A percentile compares a stretch with the other conserved stretches of the same genome.
Evolutionary conservation across 352 stramenopile genomes (phyloP).

Genomic region (Globisporangium yorkense): DNA sequence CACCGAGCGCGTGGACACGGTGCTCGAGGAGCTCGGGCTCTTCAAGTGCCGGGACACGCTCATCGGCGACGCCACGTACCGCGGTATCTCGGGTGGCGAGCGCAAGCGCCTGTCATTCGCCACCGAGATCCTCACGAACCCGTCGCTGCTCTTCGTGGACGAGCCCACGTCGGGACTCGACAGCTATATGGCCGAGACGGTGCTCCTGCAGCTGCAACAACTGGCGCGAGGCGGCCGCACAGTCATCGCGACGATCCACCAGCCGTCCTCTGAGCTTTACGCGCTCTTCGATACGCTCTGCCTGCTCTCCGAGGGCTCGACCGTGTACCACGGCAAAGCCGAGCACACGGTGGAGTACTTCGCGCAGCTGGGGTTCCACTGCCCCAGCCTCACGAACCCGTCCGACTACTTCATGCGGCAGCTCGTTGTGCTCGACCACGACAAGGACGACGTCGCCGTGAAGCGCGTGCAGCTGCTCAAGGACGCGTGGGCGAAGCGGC

Average conservation of each 20-base stretch:
- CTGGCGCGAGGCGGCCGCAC: slow-evolving; percentile 72
- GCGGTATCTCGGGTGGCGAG: slow-evolving; percentile 70
- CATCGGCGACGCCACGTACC: slow-evolving; percentile 36
- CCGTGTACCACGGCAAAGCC: slow-evolving; percentile 27
- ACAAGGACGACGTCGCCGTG: slow-evolving; percentile 8
- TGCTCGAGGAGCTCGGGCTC: slow-evolving; percentile 58
- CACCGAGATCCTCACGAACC: slow-evolving; percentile 73
- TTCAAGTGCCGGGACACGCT: slow-evolving; percentile 43
- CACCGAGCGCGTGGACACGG: slow-evolving; percentile 31
- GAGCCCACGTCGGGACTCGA: slow-evolving; percentile 72
- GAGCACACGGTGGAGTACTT: slow-evolving; percentile 28
- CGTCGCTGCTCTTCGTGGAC: slow-evolving; percentile 78
- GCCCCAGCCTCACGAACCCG: slow-evolving; percentile 32
- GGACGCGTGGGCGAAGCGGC: slow-evolving; percentile 11
- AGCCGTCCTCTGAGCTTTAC: slow-evolving; percentile 50
- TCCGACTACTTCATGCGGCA: slow-evolving; percentile 40
- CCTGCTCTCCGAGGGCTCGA: slow-evolving; percentile 26
- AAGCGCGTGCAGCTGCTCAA: slow-evolving; percentile 17
- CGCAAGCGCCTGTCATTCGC: slow-evolving; percentile 81
- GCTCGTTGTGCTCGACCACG: slow-evolving; percentile 25
- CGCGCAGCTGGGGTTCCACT: slow-evolving; percentile 17
- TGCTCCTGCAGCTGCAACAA: slow-evolving; percentile 29
- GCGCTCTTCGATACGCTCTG: slow-evolving; percentile 31
- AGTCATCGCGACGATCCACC: slow-evolving; percentile 81
- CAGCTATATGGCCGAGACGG: slow-evolving; percentile 41